phyloP scores from a whole-genome alignment of 179 eudicot genomes.

The Beta corolliflora region DNA sequence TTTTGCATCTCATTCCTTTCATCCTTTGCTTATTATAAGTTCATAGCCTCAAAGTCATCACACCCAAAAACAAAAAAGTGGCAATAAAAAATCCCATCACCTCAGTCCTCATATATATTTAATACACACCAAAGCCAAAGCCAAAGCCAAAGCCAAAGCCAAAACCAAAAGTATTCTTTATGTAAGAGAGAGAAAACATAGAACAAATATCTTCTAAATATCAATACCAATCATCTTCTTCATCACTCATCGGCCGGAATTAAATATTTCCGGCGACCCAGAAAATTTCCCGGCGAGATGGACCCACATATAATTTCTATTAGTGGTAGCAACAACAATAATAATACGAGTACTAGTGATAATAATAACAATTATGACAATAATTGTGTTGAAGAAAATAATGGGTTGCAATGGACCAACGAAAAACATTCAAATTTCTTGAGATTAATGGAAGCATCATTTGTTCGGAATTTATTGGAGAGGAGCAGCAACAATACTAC shows the following conservation, averaged over 20 bases:
- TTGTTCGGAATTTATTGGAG: slow-evolving; percentile 46
- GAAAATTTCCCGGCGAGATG: slow-evolving; percentile 7
- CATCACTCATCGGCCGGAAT: background rate
- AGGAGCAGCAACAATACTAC: background rate
- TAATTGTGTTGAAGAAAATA: background rate
- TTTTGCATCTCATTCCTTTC: too few relatives aligned
- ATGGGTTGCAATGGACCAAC: slow-evolving; percentile 45
- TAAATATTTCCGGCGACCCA: background rate
- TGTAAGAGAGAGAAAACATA: background rate
- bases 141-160: too few relatives aligned
- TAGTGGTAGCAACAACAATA: background rate
- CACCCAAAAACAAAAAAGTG: too few relatives aligned
- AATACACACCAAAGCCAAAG: too few relatives aligned
- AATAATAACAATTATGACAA: background rate
- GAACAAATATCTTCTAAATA: background rate
- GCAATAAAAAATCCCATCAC: too few relatives aligned
- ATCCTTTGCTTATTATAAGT: too few relatives aligned
- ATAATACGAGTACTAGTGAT: background rate
- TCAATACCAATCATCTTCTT: background rate
- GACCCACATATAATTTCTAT: background rate
- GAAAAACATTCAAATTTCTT: slow-evolving; percentile 55
- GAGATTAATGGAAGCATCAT: slow-evolving; percentile 54
- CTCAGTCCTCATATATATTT: too few relatives aligned
- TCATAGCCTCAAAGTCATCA: too few relatives aligned
- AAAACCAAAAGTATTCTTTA: background rate